phyloP scores from a whole-genome alignment of 2,329 filamentous ascomycete genomes.

The Amesomyces nigricolor region DNA sequence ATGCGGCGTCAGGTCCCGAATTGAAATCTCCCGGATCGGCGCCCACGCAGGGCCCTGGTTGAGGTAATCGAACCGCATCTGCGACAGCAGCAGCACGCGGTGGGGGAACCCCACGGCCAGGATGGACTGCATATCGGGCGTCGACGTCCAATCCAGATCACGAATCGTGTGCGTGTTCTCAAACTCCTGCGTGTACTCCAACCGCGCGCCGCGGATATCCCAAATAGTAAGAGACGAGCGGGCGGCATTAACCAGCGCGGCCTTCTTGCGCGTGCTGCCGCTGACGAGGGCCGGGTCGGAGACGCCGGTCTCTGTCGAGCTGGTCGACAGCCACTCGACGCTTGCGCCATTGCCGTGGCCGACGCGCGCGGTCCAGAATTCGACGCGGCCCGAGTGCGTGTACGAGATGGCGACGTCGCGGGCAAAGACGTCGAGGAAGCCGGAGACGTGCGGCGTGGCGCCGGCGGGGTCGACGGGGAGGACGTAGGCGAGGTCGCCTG shows the following conservation, averaged over 20 bases:
- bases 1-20: conserved; percentile 76
- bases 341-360: conserved; percentile 47
- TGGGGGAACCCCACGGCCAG: conserved; percentile 90
- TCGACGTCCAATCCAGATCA: conserved; percentile 91
- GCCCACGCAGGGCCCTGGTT: conserved; percentile 88
- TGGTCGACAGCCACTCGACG: conserved; percentile 78
- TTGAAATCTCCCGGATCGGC: conserved; percentile 73
- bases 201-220: conserved; percentile 75
- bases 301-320: conserved; percentile 73
- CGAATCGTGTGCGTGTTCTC: conserved; percentile 67
- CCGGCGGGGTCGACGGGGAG: conserved; percentile 85
- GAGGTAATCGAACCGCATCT: conserved; percentile 87
- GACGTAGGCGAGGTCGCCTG: conserved; percentile 58
- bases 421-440: conserved; percentile 80
- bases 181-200: conserved; percentile 76
- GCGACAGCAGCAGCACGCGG: conserved; percentile 72
- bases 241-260: conserved; percentile 69
- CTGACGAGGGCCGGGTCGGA: conserved; percentile 69
- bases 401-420: conserved; percentile 84
- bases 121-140: conserved; percentile 81
- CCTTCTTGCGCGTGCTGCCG: conserved; percentile 80
- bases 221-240: conserved; percentile 80
- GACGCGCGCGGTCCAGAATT: conserved; percentile 80
- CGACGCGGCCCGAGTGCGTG: conserved; percentile 65
- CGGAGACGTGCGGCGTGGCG: conserved; percentile 61